Percentiles rank a stretch among this genome's conserved stretches.
Evolutionary conservation across 2,329 filamentous ascomycete genomes (phyloP).

Genomic region (Neophaeococcomyces mojaviensis): DNA sequence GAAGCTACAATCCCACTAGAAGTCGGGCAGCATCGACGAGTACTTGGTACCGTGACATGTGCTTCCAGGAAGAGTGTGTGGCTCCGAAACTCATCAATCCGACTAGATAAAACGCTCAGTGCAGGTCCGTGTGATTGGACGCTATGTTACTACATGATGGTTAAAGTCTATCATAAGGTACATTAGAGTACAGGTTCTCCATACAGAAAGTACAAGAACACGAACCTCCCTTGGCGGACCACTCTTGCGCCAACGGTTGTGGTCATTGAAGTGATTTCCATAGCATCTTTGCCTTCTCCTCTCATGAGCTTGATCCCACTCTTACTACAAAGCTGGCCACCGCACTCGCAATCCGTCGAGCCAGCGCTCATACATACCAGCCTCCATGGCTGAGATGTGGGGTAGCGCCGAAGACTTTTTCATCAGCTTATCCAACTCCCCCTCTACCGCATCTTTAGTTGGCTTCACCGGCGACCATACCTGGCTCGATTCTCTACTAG

Average conservation of each 20-base stretch:
- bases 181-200: slow-evolving; percentile 1
- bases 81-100: too few species aligned
- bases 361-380: slow-evolving; percentile 88
- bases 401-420: slow-evolving; percentile 69
- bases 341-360: slow-evolving; percentile 69
- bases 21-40: too few species aligned
- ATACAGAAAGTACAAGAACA: not conserved
- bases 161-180: not conserved
- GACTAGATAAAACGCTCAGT: too few species aligned
- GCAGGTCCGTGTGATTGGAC: too few species aligned
- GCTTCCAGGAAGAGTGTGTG: too few species aligned
- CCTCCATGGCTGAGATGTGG: slow-evolving; percentile 79
- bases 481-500: slow-evolving; percentile 22
- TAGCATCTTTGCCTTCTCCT: not conserved
- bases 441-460: slow-evolving; percentile 39
- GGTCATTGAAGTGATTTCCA: too few species aligned
- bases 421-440: slow-evolving; percentile 39
- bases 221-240: not conserved
- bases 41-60: too few species aligned
- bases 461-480: slow-evolving; percentile 27
- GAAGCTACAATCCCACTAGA: too few species aligned
- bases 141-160: not conserved
- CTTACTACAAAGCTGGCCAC: slow-evolving; percentile 39
- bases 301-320: not conserved
- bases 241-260: too few species aligned